Evolutionary conservation across 148 eudicot species (phyloP).

Genomic region (Silene uniflora): DNA sequence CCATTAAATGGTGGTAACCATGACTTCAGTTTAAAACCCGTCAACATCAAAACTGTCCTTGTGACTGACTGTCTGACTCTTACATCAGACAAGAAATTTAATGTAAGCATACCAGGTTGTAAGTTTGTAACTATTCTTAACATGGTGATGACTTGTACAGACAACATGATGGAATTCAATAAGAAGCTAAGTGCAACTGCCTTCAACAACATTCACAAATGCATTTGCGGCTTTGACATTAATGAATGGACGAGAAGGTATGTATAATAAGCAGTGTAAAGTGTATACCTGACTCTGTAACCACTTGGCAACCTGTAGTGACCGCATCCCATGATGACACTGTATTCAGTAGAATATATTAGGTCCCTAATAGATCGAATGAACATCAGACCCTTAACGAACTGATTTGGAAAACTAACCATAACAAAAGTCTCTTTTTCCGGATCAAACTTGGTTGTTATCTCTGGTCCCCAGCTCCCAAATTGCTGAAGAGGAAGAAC

Average conservation of each 20-base stretch:
- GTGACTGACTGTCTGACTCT: no score
- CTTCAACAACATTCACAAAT: not conserved
- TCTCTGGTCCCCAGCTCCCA: slow-evolving; percentile 91
- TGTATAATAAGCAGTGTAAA: not conserved
- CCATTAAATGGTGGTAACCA: no score
- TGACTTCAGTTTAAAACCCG: not conserved
- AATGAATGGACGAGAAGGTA: not conserved
- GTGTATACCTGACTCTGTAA: slow-evolving; percentile 74
- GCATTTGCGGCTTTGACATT: not conserved
- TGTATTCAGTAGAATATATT: slow-evolving; percentile 33
- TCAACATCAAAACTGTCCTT: no score
- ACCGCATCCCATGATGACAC: slow-evolving; percentile 96
- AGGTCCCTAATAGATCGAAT: slow-evolving; percentile 9
- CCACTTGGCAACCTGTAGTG: slow-evolving; percentile 92
- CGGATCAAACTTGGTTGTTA: slow-evolving; percentile 66
- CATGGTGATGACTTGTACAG: not conserved
- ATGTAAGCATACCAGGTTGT: no score
- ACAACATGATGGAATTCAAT: not conserved
- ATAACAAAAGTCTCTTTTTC: slow-evolving; percentile 83
- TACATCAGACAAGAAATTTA: no score
- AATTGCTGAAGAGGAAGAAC: slow-evolving; percentile 90
- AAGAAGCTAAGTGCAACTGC: no score
- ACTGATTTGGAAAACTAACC: slow-evolving; percentile 38
- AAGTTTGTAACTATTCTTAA: no score
- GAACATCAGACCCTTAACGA: not conserved